Evolutionary conservation across 2,329 filamentous ascomycete genomes (phyloP).

Genomic region (Dothiorella sarmentorum): DNA sequence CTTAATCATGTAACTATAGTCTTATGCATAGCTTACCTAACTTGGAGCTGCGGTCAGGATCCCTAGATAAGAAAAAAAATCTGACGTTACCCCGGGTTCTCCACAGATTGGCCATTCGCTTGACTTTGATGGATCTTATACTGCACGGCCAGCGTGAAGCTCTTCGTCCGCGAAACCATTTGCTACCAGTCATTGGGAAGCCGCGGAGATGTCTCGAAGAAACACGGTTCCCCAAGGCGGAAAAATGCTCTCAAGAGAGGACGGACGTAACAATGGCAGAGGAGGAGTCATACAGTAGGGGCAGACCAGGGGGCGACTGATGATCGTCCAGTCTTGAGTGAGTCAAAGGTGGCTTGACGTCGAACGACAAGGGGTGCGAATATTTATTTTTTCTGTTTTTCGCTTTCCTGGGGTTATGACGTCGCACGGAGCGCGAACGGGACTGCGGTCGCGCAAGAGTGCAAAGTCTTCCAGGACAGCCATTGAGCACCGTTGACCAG

Average conservation of each 20-base stretch:
- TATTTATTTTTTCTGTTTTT: slow-evolving; percentile 8
- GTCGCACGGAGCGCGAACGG: background rate
- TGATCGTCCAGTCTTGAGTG: background rate
- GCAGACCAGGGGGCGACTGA: background rate
- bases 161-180: background rate
- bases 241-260: background rate
- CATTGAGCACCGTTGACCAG: background rate
- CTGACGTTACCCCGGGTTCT: slow-evolving; percentile 6
- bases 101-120: slow-evolving; percentile 9
- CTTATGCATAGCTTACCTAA: background rate
- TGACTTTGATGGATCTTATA: background rate
- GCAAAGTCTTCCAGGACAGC: background rate
- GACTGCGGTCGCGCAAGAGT: background rate
- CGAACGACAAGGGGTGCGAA: background rate
- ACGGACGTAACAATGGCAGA: background rate
- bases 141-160: background rate
- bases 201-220: background rate
- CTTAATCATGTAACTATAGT: background rate
- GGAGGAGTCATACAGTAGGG: background rate
- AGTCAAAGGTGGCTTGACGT: slow-evolving; percentile 1
- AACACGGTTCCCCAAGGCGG: no score
- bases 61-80: background rate
- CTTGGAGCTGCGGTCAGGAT: background rate
- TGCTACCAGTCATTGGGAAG: background rate
- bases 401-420: slow-evolving; percentile 6